Evolutionary conservation across 31 red algal species (phyloP), one percentile per base, ranked within the genome.

Genomic region (Odonthalia washingtoniensis): DNA sequence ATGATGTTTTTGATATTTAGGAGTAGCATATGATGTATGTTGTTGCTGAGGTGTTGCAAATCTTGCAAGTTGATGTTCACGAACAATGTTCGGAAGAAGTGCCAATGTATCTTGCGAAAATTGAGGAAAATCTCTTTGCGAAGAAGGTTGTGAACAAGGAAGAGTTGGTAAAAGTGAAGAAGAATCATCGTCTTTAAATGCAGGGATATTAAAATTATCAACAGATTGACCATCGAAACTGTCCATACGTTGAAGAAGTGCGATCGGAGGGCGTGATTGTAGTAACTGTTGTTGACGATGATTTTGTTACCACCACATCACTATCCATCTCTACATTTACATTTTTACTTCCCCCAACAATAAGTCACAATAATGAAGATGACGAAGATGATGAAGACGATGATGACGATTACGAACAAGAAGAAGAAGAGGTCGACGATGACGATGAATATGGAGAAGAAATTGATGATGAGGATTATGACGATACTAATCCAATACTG

Each of bases 51-150:
- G 80, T 5, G 62, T 66, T 31, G 37, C 40, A 27, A 42, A 57
- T 6, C 43, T 34, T 17, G 65, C 53, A 17, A 73, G 60, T 65
- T 69, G 61, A 40, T 87, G 85, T 62, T 88, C 92, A 40, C 81
- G 84, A 1, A 93, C 91, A 32, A 93, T 74, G 41, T 74, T 72
- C 1, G 92, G 74, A 43, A 94, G 88, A 14, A 94, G 41, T 0
- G 78, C 79, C 6, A 94, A 85, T 46, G 92, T 94, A 44, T 94
- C 92, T 36, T 94, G 92, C 6, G 85, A 89, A 80, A 94, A 88
- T 33, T 94, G 84, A 12, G 92, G 92, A 4, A 94, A 46, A 33
- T 91, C 88, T 4, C 80, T 60, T 33, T 83, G 80, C 26, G 80
- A 83, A 21, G 80, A 57, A 9, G 49, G 49, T 21, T 57, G 49